Percentiles rank a stretch among this genome's conserved stretches.
These are phyloP conservation scores for Wickerhamiella australiensis DNA, from an alignment of 805 yeast genomes.

Conservation along the genomic window DNA sequence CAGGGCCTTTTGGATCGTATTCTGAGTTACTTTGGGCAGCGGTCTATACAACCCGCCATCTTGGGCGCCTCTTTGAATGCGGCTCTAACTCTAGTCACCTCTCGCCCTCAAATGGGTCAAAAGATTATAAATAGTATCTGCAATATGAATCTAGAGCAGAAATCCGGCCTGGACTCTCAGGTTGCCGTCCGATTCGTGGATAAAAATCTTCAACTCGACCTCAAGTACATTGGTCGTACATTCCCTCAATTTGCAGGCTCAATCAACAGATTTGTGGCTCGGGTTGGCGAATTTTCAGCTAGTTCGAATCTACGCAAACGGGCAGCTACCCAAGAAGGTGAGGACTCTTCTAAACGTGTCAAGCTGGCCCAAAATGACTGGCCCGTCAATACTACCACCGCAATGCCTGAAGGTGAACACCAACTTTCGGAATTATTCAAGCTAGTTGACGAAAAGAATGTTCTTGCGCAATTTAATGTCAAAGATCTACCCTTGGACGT, in stretches of 20 bases:
- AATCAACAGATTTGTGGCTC: conserved; percentile 24
- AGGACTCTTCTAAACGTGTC: conserved; percentile 21
- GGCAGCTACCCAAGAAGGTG: conserved; percentile 26
- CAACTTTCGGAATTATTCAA: conserved; percentile 54
- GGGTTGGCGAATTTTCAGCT: conserved; percentile 24
- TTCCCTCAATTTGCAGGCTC: conserved; percentile 29
- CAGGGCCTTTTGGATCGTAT: conserved; percentile 54
- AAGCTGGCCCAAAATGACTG: conserved; percentile 16
- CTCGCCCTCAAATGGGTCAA: conserved; percentile 45
- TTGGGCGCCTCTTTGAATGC: conserved; percentile 60
- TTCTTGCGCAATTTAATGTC: conserved; percentile 57
- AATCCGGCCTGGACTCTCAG: conserved; percentile 27
- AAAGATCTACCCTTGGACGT: conserved; percentile 53
- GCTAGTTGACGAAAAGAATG: conserved; percentile 48
- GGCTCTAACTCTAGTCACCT: conserved; percentile 47
- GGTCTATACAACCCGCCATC: conserved; percentile 41
- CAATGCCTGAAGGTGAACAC: conserved; percentile 19
- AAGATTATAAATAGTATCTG: conserved; percentile 49
- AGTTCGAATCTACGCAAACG: conserved; percentile 24
- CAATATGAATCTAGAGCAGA: conserved; percentile 36
- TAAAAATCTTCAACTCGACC: conserved; percentile 20
- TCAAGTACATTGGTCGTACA: conserved; percentile 9
- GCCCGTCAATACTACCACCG: conserved; percentile 16
- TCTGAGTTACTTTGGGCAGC: conserved; percentile 43
- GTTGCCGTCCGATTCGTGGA: conserved; percentile 20